Percentiles rank a stretch among this genome's conserved stretches.
Conservation (phyloP, 2,329 filamentous ascomycete genomes). For the Trichophaea hybrida region DNA sequence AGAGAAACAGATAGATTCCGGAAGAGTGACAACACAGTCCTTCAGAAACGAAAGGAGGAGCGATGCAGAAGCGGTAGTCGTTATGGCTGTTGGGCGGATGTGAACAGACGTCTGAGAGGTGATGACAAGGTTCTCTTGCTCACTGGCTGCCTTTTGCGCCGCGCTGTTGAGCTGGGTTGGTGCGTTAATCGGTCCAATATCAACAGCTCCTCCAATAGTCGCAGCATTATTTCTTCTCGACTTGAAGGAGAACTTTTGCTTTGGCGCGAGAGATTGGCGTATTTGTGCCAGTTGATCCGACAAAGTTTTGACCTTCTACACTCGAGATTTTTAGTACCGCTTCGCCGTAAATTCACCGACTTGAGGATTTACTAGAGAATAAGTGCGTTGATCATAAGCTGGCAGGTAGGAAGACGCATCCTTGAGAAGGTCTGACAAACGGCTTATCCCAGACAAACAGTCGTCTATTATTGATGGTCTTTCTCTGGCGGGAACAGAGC, state of each 20-base stretch:
- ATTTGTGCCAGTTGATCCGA: constrained; percentile 11
- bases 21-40: constrained; percentile 10
- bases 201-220: constrained; percentile 15
- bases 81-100: not conserved
- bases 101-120: not conserved
- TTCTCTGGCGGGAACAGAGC: constrained; percentile 49
- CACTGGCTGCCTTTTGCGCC: not conserved
- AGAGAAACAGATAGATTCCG: constrained; percentile 13
- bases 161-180: not conserved
- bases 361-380: constrained; percentile 48
- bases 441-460: constrained; percentile 63
- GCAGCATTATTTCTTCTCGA: constrained; percentile 9
- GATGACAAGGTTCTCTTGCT: constrained; percentile 14
- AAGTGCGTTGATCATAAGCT: constrained; percentile 77
- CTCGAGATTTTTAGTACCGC: no score
- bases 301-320: constrained; percentile 6
- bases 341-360: not conserved
- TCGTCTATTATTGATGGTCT: constrained; percentile 68
- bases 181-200: not conserved
- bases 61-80: constrained; percentile 8
- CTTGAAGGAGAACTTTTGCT: constrained; percentile 23
- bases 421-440: constrained; percentile 68
- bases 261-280: constrained; percentile 13
- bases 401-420: constrained; percentile 72
- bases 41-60: constrained; percentile 14